phyloP scores from a whole-genome alignment of 495 filamentous ascomycete genomes.

The Aspergillus nanangensis region DNA sequence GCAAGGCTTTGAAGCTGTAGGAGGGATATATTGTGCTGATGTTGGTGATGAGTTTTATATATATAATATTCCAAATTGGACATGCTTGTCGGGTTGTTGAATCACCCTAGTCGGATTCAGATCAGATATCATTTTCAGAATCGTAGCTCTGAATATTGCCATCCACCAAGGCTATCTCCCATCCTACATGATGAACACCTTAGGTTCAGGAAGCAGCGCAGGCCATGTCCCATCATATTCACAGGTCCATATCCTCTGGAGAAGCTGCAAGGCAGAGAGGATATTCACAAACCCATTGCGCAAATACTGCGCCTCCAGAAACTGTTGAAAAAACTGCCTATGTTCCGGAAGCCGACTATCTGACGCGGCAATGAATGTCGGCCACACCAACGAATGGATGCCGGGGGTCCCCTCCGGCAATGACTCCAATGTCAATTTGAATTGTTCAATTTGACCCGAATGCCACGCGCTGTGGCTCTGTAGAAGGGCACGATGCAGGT shows the following conservation, averaged over 20 bases:
- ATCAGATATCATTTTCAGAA: neutral
- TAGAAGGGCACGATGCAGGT: constrained; percentile 2
- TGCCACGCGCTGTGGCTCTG: neutral
- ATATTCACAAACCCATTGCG: constrained; percentile 7
- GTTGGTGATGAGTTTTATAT: constrained; percentile 84
- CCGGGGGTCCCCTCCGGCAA: neutral
- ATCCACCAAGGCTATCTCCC: neutral
- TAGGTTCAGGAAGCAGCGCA: neutral
- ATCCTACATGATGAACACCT: constrained; percentile 3
- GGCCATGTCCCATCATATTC: neutral
- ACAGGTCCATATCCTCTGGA: constrained; percentile 2
- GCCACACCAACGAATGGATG: constrained; percentile 7
- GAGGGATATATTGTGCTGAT: constrained; percentile 67
- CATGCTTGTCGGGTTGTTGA: too few species aligned
- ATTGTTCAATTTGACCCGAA: constrained; percentile 1
- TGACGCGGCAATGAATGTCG: constrained; percentile 6
- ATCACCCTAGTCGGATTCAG: constrained; percentile 45
- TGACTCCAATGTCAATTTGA: neutral
- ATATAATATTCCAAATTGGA: constrained; percentile 73
- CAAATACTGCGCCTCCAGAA: constrained; percentile 1
- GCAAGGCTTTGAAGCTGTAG: too few species aligned
- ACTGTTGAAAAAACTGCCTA: neutral
- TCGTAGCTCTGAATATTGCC: neutral
- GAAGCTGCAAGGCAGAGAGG: neutral
- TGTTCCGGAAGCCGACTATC: constrained; percentile 1